These are phyloP conservation scores for Canariomyces notabilis DNA, from an alignment of 2,329 filamentous ascomycete genomes.

Conservation along the genomic window DNA sequence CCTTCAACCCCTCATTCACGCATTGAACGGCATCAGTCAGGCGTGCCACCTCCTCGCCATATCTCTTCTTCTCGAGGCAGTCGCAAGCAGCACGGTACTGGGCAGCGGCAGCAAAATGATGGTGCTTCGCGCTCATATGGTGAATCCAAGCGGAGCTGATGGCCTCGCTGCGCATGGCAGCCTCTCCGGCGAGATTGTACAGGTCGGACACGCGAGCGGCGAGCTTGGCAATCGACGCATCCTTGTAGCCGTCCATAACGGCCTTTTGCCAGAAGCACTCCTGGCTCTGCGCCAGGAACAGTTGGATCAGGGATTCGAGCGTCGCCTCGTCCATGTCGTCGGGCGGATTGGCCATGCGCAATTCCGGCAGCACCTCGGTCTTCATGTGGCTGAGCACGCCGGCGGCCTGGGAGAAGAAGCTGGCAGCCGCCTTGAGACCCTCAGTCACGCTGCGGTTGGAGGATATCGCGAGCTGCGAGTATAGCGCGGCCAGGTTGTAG, in stretches of 20 bases:
- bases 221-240: slow-evolving; percentile 84
- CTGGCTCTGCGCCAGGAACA: slow-evolving; percentile 88
- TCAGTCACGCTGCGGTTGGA: slow-evolving; percentile 74
- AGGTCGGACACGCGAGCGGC: slow-evolving; percentile 86
- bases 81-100: slow-evolving; percentile 90
- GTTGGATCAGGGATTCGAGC: slow-evolving; percentile 72
- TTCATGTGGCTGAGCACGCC: slow-evolving; percentile 79
- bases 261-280: slow-evolving; percentile 99
- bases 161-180: slow-evolving; percentile 80
- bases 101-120: slow-evolving; percentile 92
- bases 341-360: slow-evolving; percentile 74
- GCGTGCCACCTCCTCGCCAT: slow-evolving; percentile 90
- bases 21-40: slow-evolving; percentile 77
- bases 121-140: slow-evolving; percentile 93
- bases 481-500: slow-evolving; percentile 89
- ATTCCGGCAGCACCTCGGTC: slow-evolving; percentile 69
- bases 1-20: slow-evolving; percentile 80
- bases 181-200: slow-evolving; percentile 78
- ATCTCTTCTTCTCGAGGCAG: slow-evolving; percentile 86
- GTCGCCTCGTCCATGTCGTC: slow-evolving; percentile 95
- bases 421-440: slow-evolving; percentile 80
- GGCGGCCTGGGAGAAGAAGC: slow-evolving; percentile 83
- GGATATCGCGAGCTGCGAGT: slow-evolving; percentile 83
- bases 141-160: slow-evolving; percentile 96
- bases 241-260: slow-evolving; percentile 88